phyloP scores from a whole-genome alignment of 129 eudicot species.

The Artemisia tridentata region DNA sequence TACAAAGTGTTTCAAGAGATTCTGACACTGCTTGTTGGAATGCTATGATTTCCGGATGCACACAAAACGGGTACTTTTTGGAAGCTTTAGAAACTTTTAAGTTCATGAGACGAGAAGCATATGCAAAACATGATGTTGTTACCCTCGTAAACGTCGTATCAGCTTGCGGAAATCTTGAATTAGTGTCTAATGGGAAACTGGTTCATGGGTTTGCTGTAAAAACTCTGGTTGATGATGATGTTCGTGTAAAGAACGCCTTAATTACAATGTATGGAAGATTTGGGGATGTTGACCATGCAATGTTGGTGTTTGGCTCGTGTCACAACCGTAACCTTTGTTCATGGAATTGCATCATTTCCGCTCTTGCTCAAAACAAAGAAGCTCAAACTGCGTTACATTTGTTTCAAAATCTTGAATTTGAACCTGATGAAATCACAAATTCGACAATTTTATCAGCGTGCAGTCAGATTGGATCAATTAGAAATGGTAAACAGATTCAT shows the following conservation, averaged over 20 bases:
- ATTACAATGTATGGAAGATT: conserved; percentile 67
- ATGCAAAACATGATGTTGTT: conserved; percentile 40
- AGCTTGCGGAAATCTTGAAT: conserved; percentile 57
- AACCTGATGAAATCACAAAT: conserved; percentile 61
- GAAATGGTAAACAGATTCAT: conserved; percentile 61
- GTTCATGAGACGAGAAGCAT: conserved; percentile 43
- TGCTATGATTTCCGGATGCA: conserved; percentile 57
- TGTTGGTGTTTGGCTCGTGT: conserved; percentile 41
- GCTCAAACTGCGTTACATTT: conserved; percentile 46
- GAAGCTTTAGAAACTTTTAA: conserved; percentile 51
- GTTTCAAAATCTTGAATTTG: conserved; percentile 48
- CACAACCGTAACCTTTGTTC: conserved; percentile 52
- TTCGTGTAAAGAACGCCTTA: conserved; percentile 53
- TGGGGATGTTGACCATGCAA: conserved; percentile 43
- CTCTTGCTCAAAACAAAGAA: conserved; percentile 52
- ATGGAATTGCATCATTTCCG: conserved; percentile 70
- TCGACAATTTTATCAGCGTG: conserved; percentile 60
- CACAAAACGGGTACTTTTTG: conserved; percentile 44
- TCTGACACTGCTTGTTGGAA: conserved; percentile 63
- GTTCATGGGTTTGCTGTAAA: conserved; percentile 54
- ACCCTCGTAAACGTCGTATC: conserved; percentile 51
- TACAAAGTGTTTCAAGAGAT: conserved; percentile 19
- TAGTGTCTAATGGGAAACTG: conserved; percentile 39
- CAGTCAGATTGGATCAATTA: conserved; percentile 48
- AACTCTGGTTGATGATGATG: conserved; percentile 35